These are phyloP conservation scores for slime mould (Dictyostelium discoideum) DNA, from an alignment of 78 protist species.

Conservation along the genomic window DNA sequence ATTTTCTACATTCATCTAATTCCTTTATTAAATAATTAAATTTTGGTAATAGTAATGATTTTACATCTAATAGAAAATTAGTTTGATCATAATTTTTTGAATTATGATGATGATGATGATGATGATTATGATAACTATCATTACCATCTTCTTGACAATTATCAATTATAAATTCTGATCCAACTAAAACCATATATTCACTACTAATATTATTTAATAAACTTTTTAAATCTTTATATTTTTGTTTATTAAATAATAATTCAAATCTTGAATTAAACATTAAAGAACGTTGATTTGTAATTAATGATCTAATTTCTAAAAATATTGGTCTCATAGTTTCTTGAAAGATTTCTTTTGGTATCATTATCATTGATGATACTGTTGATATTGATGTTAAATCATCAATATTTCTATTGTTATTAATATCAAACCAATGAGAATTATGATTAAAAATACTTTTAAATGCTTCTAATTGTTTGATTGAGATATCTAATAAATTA, in stretches of 20 bases:
- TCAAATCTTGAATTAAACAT: constrained; percentile 41
- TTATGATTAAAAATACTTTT: not conserved
- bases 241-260: not conserved
- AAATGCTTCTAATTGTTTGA: not conserved
- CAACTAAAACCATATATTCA: constrained; percentile 6
- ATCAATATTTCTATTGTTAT: not conserved
- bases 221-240: not conserved
- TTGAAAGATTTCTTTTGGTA: not conserved
- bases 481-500: not conserved
- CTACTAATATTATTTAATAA: not conserved
- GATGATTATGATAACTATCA: not conserved
- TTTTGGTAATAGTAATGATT: not conserved
- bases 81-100: not conserved
- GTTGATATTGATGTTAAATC: not conserved
- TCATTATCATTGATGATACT: not conserved
- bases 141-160: not conserved
- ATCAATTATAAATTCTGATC: constrained; percentile 21
- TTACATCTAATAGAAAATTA: not conserved
- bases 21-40: not conserved
- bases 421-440: not conserved
- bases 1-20: not conserved
- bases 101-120: not conserved
- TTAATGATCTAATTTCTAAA: not conserved
- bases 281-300: not conserved
- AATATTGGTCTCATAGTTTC: not conserved